These are phyloP conservation scores for Entoloma clypeatum DNA, from an alignment of 1,284 basidiomycete species.

Conservation along the genomic window DNA sequence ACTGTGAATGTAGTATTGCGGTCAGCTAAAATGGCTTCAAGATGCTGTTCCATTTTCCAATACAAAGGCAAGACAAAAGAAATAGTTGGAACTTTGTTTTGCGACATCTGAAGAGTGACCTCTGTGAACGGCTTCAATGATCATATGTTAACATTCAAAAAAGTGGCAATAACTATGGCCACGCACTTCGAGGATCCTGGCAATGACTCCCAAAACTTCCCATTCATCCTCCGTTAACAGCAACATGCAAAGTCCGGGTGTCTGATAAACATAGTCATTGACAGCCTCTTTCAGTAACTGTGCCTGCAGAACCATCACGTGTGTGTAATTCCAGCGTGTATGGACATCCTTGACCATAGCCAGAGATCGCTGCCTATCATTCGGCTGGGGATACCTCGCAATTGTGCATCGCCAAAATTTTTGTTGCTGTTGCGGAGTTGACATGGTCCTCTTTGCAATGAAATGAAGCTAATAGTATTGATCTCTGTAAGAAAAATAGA, in stretches of 20 bases:
- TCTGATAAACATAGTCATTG: conserved; percentile 7
- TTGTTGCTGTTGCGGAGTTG: neutral
- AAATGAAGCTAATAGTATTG: neutral
- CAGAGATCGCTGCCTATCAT: too few species aligned
- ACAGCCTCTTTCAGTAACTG: conserved; percentile 8
- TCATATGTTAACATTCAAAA: neutral
- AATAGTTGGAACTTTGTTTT: conserved; percentile 7
- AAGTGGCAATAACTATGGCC: too few species aligned
- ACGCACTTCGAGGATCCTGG: conserved; percentile 8
- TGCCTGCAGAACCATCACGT: conserved; percentile 2
- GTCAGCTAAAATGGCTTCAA: too few species aligned
- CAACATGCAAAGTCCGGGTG: conserved; percentile 4
- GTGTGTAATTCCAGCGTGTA: neutral
- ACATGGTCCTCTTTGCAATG: neutral
- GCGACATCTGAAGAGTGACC: conserved; percentile 14
- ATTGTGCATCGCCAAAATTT: too few species aligned
- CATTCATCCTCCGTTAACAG: conserved; percentile 7
- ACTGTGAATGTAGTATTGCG: too few species aligned
- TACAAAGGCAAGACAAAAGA: conserved; percentile 14
- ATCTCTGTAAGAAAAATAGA: too few species aligned
- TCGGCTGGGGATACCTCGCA: too few species aligned
- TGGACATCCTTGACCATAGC: neutral
- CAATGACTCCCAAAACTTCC: conserved; percentile 7
- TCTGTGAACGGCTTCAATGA: conserved; percentile 10
- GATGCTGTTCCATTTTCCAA: conserved; percentile 7